Percentiles rank a stretch among this genome's conserved stretches.
Conservation (phyloP, 352 stramenopile species). For the Pythium apleroticum region DNA sequence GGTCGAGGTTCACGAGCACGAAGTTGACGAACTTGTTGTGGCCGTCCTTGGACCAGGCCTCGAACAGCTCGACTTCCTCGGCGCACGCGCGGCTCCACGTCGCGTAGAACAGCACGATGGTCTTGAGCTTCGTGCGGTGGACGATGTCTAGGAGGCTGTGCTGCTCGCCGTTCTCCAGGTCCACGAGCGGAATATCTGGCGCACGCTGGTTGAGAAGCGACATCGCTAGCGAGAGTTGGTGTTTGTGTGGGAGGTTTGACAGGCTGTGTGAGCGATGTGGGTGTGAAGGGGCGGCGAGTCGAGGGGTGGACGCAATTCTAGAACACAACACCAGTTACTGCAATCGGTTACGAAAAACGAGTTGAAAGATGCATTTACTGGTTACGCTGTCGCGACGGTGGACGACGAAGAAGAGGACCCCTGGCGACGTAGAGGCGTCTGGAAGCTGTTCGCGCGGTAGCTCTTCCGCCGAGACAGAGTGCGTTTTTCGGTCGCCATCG, state of each 20-base stretch:
- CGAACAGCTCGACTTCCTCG: conserved; percentile 53
- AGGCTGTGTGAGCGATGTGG: too few relatives aligned
- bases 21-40: conserved; percentile 55
- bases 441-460: conserved; percentile 54
- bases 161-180: conserved; percentile 49
- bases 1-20: conserved; percentile 61
- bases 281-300: conserved; percentile 1
- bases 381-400: not conserved
- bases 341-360: not conserved
- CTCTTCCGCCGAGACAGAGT: conserved; percentile 43
- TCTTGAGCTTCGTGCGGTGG: conserved; percentile 34
- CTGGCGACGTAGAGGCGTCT: conserved; percentile 36
- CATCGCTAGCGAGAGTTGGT: conserved; percentile 25
- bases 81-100: conserved; percentile 62
- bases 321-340: not conserved
- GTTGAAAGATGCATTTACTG: not conserved
- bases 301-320: not conserved
- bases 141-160: conserved; percentile 39
- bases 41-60: conserved; percentile 52
- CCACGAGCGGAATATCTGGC: conserved; percentile 47
- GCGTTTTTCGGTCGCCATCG: conserved; percentile 36
- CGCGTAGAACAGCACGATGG: conserved; percentile 60
- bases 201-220: conserved; percentile 50
- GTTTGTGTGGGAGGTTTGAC: too few relatives aligned
- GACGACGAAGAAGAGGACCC: conserved; percentile 19